Percentiles rank a stretch among this genome's conserved stretches.
Evolutionary conservation across 176 grass and related monocot genomes (phyloP).

Genomic region (Tuctoria greenei): DNA sequence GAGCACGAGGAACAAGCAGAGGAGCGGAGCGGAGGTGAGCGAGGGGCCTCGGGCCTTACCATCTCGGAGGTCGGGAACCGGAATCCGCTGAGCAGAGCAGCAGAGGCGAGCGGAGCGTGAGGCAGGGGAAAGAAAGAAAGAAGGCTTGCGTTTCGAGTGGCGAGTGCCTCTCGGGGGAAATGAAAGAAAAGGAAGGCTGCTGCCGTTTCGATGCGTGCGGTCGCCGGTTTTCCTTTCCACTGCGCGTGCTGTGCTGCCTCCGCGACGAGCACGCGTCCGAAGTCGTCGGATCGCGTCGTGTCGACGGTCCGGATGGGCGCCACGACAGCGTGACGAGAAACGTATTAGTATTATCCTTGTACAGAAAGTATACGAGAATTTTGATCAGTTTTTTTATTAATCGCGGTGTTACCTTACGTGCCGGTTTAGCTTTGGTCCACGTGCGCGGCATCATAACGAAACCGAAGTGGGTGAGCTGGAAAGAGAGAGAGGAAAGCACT

Average conservation of each 20-base stretch:
- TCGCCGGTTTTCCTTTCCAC: constrained; percentile 13
- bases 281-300: not conserved
- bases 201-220: constrained; percentile 46
- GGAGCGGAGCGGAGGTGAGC: not conserved
- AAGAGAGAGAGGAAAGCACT: not conserved
- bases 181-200: not conserved
- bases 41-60: constrained; percentile 9
- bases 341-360: too few species aligned
- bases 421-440: too few species aligned
- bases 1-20: not conserved
- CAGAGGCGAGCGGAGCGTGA: not conserved
- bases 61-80: constrained; percentile 35
- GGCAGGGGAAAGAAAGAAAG: not conserved
- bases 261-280: not conserved
- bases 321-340: not conserved
- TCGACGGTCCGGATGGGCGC: not conserved
- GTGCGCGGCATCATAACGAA: not conserved
- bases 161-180: not conserved
- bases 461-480: not conserved
- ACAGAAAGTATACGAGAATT: too few species aligned
- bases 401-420: not conserved
- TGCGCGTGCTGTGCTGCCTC: too few species aligned
- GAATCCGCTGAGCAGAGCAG: constrained; percentile 1
- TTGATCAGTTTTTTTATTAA: too few species aligned
- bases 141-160: not conserved